Percentiles rank a stretch among this genome's conserved stretches.
phyloP scores from a whole-genome alignment of 768 basidiomycete species.

The Agaricus blazei region DNA sequence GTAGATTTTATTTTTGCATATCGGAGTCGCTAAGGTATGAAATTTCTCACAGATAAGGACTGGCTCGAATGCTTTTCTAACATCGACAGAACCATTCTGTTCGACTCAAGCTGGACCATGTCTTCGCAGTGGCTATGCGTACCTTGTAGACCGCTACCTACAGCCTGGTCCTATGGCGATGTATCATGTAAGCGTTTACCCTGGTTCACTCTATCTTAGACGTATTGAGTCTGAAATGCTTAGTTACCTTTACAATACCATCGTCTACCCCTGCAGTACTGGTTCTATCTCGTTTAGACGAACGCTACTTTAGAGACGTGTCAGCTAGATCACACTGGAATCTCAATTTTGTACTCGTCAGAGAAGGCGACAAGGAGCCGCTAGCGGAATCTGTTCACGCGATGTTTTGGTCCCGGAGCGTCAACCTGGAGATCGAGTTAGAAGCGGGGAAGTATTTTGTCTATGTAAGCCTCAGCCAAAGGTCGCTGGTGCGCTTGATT shows the following conservation, averaged over 20 bases:
- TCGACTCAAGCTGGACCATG: slow-evolving; percentile 43
- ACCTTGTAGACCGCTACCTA: slow-evolving; percentile 33
- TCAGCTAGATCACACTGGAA: slow-evolving; percentile 38
- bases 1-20: slow-evolving; percentile 8
- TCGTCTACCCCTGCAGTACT: slow-evolving; percentile 36
- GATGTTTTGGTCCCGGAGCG: slow-evolving; percentile 32
- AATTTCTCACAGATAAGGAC: slow-evolving; percentile 25
- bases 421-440: slow-evolving; percentile 36
- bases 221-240: neutral
- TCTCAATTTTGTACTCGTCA: slow-evolving; percentile 47
- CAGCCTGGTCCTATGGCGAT: slow-evolving; percentile 51
- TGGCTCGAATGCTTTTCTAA: slow-evolving; percentile 39
- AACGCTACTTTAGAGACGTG: slow-evolving; percentile 45
- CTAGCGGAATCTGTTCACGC: slow-evolving; percentile 32
- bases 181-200: slow-evolving; percentile 39
- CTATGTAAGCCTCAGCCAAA: slow-evolving; percentile 24
- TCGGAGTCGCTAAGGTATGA: neutral
- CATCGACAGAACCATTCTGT: slow-evolving; percentile 40
- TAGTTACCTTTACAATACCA: slow-evolving; percentile 43
- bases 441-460: slow-evolving; percentile 40
- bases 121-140: slow-evolving; percentile 46
- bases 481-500: neutral
- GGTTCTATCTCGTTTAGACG: slow-evolving; percentile 47
- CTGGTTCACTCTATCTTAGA: neutral
- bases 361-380: slow-evolving; percentile 35